Evolutionary conservation across 1,284 basidiomycete genomes (phyloP).

Genomic region (Cystobasidium pallidum): DNA sequence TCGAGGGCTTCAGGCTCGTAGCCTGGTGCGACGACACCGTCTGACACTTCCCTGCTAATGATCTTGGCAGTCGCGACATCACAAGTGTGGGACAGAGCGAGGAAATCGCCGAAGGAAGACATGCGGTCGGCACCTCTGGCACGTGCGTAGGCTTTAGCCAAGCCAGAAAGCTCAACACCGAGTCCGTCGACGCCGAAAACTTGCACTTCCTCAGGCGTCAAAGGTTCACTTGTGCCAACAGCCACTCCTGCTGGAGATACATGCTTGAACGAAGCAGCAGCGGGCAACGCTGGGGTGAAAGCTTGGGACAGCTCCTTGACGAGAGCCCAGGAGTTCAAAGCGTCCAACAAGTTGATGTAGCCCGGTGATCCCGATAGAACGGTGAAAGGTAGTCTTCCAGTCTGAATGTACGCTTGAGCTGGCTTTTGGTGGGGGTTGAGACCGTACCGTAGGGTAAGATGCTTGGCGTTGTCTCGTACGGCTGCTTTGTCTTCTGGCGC

Average conservation of each 20-base stretch:
- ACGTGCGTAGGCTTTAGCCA: conserved; percentile 92
- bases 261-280: conserved; percentile 99
- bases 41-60: conserved; percentile 96
- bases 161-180: conserved; percentile 80
- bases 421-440: conserved; percentile 99
- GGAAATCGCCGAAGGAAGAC: conserved; percentile 99
- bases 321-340: conserved; percentile 94
- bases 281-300: conserved; percentile 68
- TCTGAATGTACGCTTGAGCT: conserved; percentile 91
- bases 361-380: conserved; percentile 93
- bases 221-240: conserved; percentile 71
- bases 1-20: conserved; percentile 88
- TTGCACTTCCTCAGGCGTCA: conserved; percentile 83
- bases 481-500: conserved; percentile 67
- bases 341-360: conserved; percentile 99
- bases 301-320: conserved; percentile 91
- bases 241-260: conserved; percentile 97
- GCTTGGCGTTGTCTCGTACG: conserved; percentile 68
- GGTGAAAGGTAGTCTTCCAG: conserved; percentile 91
- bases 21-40: conserved; percentile 95
- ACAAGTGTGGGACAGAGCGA: conserved; percentile 88
- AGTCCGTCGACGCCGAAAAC: conserved; percentile 97
- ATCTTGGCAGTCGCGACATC: conserved; percentile 93
- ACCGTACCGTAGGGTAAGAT: conserved; percentile 88
- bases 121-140: conserved; percentile 97